Conservation (phyloP, 2,329 filamentous ascomycete genomes). For the Diaporthe citri region DNA sequence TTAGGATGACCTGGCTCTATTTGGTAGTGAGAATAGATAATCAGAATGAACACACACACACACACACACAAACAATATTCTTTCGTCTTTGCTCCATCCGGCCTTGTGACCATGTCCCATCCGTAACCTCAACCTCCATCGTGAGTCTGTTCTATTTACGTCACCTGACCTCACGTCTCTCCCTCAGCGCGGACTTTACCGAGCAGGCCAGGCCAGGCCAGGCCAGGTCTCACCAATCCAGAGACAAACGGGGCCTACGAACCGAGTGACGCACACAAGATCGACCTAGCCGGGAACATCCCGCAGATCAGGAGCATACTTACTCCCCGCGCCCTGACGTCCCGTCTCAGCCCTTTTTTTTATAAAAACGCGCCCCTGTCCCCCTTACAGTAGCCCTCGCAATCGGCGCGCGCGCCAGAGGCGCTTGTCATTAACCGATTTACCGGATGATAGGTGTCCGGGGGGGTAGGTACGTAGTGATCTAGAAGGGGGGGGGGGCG, state of each 20-base stretch:
- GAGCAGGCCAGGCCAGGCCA: neutral
- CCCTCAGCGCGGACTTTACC: neutral
- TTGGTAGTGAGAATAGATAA: conserved; percentile 23
- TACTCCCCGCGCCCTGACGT: neutral
- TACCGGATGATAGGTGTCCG: neutral
- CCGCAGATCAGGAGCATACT: conserved; percentile 2
- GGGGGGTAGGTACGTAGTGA: too few relatives aligned
- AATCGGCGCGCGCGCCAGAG: neutral
- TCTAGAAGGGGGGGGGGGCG: neutral
- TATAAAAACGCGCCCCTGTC: too few relatives aligned
- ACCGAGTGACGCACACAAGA: neutral
- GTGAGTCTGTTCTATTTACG: neutral
- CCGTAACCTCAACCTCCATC: neutral
- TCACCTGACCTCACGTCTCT: neutral
- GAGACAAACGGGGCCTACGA: too few relatives aligned
- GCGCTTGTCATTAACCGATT: neutral
- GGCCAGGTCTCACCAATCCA: neutral
- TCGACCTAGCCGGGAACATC: neutral
- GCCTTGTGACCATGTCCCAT: neutral
- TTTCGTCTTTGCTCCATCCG: neutral
- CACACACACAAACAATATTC: neutral
- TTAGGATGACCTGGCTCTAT: neutral
- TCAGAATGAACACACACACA: conserved; percentile 15
- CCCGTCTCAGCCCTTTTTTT: neutral
- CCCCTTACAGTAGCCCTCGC: neutral